Conservation (phyloP, 2,329 filamentous ascomycete species). For the Nigrospora sphaerica region DNA sequence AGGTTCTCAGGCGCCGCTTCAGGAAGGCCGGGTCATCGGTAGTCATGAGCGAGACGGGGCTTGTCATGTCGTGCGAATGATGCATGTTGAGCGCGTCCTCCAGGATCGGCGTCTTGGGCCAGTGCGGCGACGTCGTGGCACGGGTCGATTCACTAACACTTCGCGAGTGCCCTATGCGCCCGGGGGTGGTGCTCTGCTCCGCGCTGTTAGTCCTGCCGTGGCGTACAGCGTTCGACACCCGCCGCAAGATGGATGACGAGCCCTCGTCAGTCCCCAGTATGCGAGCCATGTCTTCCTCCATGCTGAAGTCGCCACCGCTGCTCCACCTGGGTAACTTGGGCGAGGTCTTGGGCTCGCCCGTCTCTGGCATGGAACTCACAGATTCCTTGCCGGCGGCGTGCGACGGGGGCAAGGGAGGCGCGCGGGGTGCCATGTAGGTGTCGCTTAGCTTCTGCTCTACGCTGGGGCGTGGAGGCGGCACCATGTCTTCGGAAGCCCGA, state of each 20-base stretch:
- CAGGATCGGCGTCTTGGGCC: constrained; percentile 60
- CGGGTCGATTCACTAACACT: constrained; percentile 64
- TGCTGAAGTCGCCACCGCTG: constrained; percentile 76
- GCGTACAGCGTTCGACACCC: constrained; percentile 88
- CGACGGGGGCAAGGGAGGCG: constrained; percentile 45
- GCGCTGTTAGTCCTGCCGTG: constrained; percentile 87
- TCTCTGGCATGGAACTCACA: constrained; percentile 29
- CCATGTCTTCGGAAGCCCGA: constrained; percentile 15
- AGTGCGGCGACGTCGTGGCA: constrained; percentile 57
- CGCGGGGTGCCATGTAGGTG: constrained; percentile 51
- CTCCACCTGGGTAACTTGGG: constrained; percentile 69
- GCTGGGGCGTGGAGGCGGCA: constrained; percentile 17
- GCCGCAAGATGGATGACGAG: constrained; percentile 73
- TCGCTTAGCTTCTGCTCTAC: constrained; percentile 38
- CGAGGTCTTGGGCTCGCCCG: constrained; percentile 44
- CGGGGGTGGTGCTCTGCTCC: constrained; percentile 39
- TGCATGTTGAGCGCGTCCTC: constrained; percentile 43
- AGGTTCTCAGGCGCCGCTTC: constrained; percentile 70
- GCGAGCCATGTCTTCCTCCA: constrained; percentile 93
- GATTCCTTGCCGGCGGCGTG: constrained; percentile 40
- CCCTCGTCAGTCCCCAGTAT: constrained; percentile 74
- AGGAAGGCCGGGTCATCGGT: constrained; percentile 59
- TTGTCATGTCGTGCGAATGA: constrained; percentile 57
- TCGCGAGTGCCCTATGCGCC: constrained; percentile 44
- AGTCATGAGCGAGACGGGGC: constrained; percentile 57